Evolutionary conservation across 306 rosid genomes (phyloP).

Genomic region (Corylus heterophylla): DNA sequence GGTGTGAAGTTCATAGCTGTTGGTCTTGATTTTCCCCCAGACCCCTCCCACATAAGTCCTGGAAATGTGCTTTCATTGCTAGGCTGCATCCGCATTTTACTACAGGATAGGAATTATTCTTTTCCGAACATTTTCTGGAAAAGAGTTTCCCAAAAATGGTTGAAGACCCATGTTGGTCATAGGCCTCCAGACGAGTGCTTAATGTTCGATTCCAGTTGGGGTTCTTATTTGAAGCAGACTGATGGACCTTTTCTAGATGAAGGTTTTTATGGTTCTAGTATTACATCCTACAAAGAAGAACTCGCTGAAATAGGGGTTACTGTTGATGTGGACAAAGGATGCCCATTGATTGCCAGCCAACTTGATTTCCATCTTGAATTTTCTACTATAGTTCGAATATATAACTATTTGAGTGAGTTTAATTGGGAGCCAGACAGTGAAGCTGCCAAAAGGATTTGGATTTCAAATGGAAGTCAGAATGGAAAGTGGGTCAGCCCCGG

Average conservation of each 20-base stretch:
- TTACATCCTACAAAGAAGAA: conserved; percentile 44
- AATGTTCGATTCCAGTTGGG: conserved; percentile 51
- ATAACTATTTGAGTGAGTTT: conserved; percentile 40
- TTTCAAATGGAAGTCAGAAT: conserved; percentile 33
- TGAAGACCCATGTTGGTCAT: conserved; percentile 64
- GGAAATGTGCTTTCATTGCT: conserved; percentile 52
- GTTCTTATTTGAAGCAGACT: conserved; percentile 30
- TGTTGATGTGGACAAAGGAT: conserved; percentile 38
- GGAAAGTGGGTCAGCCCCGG: conserved; percentile 50
- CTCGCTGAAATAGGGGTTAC: conserved; percentile 58
- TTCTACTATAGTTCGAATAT: conserved; percentile 39
- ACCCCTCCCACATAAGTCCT: conserved; percentile 38
- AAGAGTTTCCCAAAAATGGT: conserved; percentile 53
- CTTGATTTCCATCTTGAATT: conserved; percentile 36
- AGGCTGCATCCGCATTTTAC: conserved; percentile 40
- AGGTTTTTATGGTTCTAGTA: conserved; percentile 43
- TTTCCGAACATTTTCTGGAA: conserved; percentile 32
- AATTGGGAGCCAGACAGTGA: conserved; percentile 49
- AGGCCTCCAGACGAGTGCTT: conserved; percentile 50
- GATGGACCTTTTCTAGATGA: conserved; percentile 80
- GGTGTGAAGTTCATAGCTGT: conserved; percentile 48
- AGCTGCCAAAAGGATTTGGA: conserved; percentile 53
- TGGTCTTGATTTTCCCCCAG: conserved; percentile 43
- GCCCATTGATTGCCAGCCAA: conserved; percentile 45
- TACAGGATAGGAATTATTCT: conserved; percentile 1